These are phyloP conservation scores for Pseudocercospora cruenta DNA, from an alignment of 2,329 filamentous ascomycete genomes.

Conservation along the genomic window DNA sequence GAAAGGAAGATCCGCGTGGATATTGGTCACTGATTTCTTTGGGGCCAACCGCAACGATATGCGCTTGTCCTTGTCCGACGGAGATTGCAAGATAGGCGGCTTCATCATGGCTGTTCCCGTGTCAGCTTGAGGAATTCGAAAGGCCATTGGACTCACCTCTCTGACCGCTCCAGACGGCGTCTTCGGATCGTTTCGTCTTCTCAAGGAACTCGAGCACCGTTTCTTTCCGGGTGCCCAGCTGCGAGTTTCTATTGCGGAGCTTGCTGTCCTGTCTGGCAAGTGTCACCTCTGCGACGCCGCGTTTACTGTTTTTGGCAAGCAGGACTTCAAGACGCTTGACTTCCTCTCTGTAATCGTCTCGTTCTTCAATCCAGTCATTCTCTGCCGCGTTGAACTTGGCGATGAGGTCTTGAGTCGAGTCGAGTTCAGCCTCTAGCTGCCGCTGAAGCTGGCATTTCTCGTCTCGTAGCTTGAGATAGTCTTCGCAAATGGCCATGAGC, in stretches of 20 bases:
- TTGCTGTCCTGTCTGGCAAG: conserved; percentile 47
- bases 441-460: conserved; percentile 39
- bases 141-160: conserved; percentile 31
- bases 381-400: conserved; percentile 36
- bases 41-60: conserved; percentile 46
- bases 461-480: conserved; percentile 42
- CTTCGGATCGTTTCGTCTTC: conserved; percentile 29
- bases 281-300: conserved; percentile 47
- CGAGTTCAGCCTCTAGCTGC: conserved; percentile 35
- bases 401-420: conserved; percentile 26
- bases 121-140: conserved; percentile 22
- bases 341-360: conserved; percentile 45
- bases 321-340: conserved; percentile 50
- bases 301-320: conserved; percentile 44
- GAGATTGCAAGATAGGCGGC: conserved; percentile 33
- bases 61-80: conserved; percentile 44
- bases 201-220: conserved; percentile 41
- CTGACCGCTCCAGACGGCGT: conserved; percentile 35
- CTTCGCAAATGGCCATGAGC: conserved; percentile 49
- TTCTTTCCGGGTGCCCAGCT: conserved; percentile 30
- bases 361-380: conserved; percentile 39
- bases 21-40: conserved; percentile 38
- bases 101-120: conserved; percentile 33
- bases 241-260: conserved; percentile 32
- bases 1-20: conserved; percentile 38